Evolutionary conservation across 768 basidiomycete species (phyloP).

Genomic region (Mycena rebaudengoi): DNA sequence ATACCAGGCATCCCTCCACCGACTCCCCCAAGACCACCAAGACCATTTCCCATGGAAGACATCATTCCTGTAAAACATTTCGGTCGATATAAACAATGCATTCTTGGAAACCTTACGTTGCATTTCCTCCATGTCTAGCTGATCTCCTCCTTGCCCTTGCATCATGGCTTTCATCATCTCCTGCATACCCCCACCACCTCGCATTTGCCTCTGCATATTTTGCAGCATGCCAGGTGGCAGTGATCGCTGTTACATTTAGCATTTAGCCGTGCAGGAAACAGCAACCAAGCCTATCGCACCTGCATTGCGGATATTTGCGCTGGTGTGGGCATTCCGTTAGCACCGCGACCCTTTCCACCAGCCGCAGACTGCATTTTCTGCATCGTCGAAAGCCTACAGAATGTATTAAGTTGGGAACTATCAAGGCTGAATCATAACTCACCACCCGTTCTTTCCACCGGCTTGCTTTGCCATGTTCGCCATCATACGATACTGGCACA

Average conservation of each 20-base stretch:
- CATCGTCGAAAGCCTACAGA: conserved; percentile 79
- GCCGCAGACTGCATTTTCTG: conserved; percentile 93
- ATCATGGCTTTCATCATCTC: conserved; percentile 99
- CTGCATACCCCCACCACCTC: conserved; percentile 89
- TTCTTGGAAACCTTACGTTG: conserved; percentile 64
- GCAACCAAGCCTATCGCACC: too few relatives aligned
- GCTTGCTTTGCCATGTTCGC: conserved; percentile 98
- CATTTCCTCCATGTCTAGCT: conserved; percentile 95
- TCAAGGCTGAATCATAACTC: conserved; percentile 35
- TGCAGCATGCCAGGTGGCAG: conserved; percentile 97
- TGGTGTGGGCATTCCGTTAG: conserved; percentile 89
- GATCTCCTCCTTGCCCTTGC: conserved; percentile 91
- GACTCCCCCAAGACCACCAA: conserved; percentile 64
- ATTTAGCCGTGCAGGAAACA: too few relatives aligned
- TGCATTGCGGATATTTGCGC: conserved; percentile 96
- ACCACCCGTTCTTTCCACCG: conserved; percentile 97
- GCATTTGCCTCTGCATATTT: conserved; percentile 87
- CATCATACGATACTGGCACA: conserved; percentile 99
- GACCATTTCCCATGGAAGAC: conserved; percentile 78
- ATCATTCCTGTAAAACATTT: conserved; percentile 73
- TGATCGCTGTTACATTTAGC: conserved; percentile 78
- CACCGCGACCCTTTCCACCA: conserved; percentile 86
- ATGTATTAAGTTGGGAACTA: conserved; percentile 5
- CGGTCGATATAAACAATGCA: conserved; percentile 15
- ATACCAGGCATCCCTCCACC: conserved; percentile 74